These are phyloP conservation scores for Acanthamoeba lenticulata DNA, from an alignment of 208 protist species.

Conservation along the genomic window DNA sequence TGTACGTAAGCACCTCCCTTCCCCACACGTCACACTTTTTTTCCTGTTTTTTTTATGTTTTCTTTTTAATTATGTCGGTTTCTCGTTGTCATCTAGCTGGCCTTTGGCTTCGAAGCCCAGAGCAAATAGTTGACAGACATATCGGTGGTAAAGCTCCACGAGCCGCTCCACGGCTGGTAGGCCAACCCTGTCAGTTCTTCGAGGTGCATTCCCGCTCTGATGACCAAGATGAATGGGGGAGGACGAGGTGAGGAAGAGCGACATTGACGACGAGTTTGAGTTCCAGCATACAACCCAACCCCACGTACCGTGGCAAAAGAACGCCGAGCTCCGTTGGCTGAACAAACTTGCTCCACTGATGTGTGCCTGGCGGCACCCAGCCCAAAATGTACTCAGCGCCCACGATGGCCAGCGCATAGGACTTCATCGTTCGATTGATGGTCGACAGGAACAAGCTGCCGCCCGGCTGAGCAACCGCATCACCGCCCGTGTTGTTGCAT, in stretches of 20 bases:
- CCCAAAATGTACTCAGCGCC: slow-evolving; percentile 91
- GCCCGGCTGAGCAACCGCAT: slow-evolving; percentile 77
- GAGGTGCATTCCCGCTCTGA: neutral
- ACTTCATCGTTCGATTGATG: slow-evolving; percentile 91
- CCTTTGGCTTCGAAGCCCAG: neutral
- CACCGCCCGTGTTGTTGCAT: neutral
- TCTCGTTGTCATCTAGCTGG: neutral
- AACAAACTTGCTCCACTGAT: slow-evolving; percentile 94
- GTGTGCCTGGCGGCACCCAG: slow-evolving; percentile 90
- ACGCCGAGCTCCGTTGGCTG: slow-evolving; percentile 86
- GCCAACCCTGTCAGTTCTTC: slow-evolving; percentile 21
- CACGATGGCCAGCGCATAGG: slow-evolving; percentile 88
- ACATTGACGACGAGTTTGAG: neutral
- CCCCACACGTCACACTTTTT: too few relatives aligned
- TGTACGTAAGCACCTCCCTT: too few relatives aligned
- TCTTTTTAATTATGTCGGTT: neutral
- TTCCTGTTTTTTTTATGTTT: neutral
- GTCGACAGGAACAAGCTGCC: slow-evolving; percentile 92
- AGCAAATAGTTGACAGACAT: slow-evolving; percentile 40
- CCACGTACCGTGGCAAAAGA: neutral
- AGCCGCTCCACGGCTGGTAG: neutral
- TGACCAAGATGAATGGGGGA: neutral
- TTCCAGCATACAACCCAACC: neutral
- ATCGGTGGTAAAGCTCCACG: neutral
- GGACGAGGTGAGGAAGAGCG: neutral